Evolutionary conservation across 2,329 filamentous ascomycete species (phyloP).

Genomic region (Monosporascus ibericus): DNA sequence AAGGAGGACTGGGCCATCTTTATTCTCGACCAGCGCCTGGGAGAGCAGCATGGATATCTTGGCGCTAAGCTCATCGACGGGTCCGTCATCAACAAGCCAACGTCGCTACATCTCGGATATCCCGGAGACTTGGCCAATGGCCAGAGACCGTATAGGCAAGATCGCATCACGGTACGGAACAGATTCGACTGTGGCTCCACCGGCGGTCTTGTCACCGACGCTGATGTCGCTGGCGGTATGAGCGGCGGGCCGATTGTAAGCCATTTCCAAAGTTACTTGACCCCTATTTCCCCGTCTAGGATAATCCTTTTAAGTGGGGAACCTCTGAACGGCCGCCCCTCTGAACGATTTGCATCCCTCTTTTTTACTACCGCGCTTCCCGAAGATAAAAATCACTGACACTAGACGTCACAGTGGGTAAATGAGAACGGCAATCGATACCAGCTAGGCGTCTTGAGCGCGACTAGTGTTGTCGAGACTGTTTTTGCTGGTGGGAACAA

Average conservation of each 20-base stretch:
- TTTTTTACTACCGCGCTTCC: background rate
- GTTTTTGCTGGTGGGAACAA: constrained; percentile 8
- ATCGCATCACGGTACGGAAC: constrained; percentile 7
- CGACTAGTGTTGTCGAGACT: constrained; percentile 2
- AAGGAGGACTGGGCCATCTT: constrained; percentile 23
- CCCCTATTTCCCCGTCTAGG: background rate
- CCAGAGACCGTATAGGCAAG: constrained; percentile 8
- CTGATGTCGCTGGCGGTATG: constrained; percentile 9
- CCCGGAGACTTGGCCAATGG: constrained; percentile 7
- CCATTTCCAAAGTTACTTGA: background rate
- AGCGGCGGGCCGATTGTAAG: constrained; percentile 9
- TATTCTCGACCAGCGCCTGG: constrained; percentile 18
- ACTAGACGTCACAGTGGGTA: background rate
- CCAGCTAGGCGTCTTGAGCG: constrained; percentile 8
- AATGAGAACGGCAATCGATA: constrained; percentile 2
- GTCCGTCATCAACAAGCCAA: constrained; percentile 7
- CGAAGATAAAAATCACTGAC: background rate
- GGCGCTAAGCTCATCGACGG: constrained; percentile 10
- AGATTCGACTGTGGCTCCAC: constrained; percentile 3
- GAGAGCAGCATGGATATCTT: constrained; percentile 19
- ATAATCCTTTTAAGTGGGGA: background rate
- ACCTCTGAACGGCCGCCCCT: too few species aligned
- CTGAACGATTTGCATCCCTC: too few species aligned
- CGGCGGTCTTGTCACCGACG: constrained; percentile 8
- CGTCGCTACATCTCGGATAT: constrained; percentile 14